Conservation (phyloP, 352 stramenopile species). For the Globisporangium sylvaticum region DNA sequence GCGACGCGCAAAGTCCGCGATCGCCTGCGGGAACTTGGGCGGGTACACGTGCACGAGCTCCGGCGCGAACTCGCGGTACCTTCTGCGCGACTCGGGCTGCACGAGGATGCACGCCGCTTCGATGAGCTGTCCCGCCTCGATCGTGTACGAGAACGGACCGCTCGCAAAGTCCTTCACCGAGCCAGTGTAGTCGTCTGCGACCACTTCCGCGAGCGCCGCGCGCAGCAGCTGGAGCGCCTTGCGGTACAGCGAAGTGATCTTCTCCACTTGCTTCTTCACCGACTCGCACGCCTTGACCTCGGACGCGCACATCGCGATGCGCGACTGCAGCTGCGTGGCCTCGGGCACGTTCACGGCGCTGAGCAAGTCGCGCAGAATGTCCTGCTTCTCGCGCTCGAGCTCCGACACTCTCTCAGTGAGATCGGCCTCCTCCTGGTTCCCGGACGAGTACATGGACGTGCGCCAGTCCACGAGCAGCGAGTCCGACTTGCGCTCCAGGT, state of each 20-base stretch:
- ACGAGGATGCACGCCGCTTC: constrained; percentile 51
- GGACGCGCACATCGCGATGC: constrained; percentile 69
- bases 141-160: constrained; percentile 55
- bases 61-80: constrained; percentile 54
- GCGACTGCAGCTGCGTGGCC: constrained; percentile 61
- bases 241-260: constrained; percentile 49
- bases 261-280: constrained; percentile 67
- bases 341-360: constrained; percentile 43
- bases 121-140: constrained; percentile 71
- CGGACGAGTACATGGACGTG: constrained; percentile 25
- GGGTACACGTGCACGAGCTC: constrained; percentile 44
- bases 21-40: constrained; percentile 59
- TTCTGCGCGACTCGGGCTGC: constrained; percentile 63
- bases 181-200: constrained; percentile 62
- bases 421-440: constrained; percentile 19
- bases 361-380: constrained; percentile 43
- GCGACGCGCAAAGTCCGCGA: constrained; percentile 57
- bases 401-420: constrained; percentile 34
- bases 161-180: constrained; percentile 67
- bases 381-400: constrained; percentile 61
- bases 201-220: constrained; percentile 55
- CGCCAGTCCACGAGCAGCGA: constrained; percentile 46
- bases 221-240: constrained; percentile 63
- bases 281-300: constrained; percentile 66
- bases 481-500: constrained; percentile 53